Percentiles rank a stretch among this genome's conserved stretches.
phyloP scores from a whole-genome alignment of 352 stramenopile species.

The Aphanomyces astaci region DNA sequence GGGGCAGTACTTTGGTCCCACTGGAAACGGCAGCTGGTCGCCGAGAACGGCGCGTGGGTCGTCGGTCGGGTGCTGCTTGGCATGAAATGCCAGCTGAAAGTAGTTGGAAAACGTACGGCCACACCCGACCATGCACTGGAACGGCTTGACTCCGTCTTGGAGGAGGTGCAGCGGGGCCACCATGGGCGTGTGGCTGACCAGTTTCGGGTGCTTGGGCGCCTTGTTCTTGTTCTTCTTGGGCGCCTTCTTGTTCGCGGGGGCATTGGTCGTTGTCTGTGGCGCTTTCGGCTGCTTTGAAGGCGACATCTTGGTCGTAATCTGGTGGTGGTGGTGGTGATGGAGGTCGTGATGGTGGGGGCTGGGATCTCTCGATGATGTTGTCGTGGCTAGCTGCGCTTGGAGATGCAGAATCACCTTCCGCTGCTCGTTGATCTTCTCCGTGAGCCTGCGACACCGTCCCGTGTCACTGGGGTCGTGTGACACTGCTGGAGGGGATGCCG shows the following conservation, averaged over 20 bases:
- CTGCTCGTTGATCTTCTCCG: constrained; percentile 20
- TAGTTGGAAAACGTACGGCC: constrained; percentile 50
- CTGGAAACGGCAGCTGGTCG: constrained; percentile 37
- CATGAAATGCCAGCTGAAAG: constrained; percentile 64
- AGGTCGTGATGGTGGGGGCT: too few relatives aligned
- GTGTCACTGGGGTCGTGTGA: constrained; percentile 6
- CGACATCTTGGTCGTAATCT: not conserved
- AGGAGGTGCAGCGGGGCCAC: constrained; percentile 48
- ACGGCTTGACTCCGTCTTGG: constrained; percentile 51
- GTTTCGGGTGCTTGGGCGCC: not conserved
- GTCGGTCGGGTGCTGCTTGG: constrained; percentile 42
- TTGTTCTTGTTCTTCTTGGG: not conserved
- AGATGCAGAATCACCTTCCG: constrained; percentile 19
- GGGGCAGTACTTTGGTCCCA: constrained; percentile 54
- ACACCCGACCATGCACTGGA: constrained; percentile 47
- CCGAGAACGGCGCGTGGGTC: constrained; percentile 32
- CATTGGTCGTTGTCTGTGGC: not conserved
- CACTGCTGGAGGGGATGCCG: constrained; percentile 32
- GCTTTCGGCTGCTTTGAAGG: constrained; percentile 16
- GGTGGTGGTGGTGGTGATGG: not conserved
- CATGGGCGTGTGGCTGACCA: not conserved
- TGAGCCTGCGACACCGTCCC: not conserved
- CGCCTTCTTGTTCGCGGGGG: not conserved
- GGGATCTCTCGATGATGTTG: not conserved
- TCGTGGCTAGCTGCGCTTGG: constrained; percentile 7